phyloP scores from a whole-genome alignment of 75 land plant genomes.

The Larix kaempferi region DNA sequence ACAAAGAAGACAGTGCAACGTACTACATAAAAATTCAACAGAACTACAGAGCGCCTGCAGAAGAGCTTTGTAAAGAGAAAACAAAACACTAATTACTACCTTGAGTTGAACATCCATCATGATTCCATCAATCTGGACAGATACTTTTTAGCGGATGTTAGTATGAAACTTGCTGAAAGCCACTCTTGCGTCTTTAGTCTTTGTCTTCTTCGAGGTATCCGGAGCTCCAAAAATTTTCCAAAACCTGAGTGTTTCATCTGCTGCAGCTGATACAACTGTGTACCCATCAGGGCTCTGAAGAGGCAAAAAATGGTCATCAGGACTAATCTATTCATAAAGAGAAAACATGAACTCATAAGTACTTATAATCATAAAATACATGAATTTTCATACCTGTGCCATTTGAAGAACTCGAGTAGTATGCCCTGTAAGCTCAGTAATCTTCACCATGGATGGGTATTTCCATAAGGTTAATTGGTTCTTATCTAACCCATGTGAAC shows the following conservation, averaged over 20 bases:
- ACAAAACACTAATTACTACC: background rate
- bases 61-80: constrained; percentile 54
- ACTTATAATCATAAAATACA: no score
- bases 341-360: no score
- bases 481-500: constrained; percentile 80
- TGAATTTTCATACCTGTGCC: constrained; percentile 29
- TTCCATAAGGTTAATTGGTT: constrained; percentile 89
- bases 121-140: background rate
- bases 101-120: background rate
- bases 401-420: constrained; percentile 73
- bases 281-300: constrained; percentile 72
- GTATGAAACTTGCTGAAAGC: no score
- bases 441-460: constrained; percentile 83
- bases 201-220: background rate
- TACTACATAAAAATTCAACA: no score
- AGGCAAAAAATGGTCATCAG: no score
- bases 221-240: constrained; percentile 69
- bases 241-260: constrained; percentile 67
- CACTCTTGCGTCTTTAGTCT: background rate
- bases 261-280: constrained; percentile 69
- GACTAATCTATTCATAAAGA: no score
- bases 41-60: constrained; percentile 67
- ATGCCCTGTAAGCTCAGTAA: constrained; percentile 76
- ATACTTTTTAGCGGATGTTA: background rate
- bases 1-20: no score